These are phyloP conservation scores for Syzygium grande DNA, from an alignment of 345 rosid species.

Conservation along the genomic window DNA sequence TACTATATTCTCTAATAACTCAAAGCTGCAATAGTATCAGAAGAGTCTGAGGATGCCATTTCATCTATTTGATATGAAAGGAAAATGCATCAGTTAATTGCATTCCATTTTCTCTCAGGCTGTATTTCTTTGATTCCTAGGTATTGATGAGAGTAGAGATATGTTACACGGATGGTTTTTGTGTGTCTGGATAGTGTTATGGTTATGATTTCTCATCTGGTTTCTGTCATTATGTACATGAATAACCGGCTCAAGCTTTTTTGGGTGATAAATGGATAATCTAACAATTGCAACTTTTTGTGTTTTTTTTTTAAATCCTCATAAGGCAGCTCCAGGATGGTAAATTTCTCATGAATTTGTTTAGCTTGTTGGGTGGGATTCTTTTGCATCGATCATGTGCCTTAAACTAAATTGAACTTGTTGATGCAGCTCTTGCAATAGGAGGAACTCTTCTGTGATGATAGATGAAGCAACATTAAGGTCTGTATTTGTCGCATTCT, in stretches of 20 bases:
- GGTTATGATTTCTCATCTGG: neutral
- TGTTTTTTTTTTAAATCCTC: neutral
- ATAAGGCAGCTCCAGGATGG: neutral
- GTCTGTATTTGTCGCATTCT: slow-evolving; percentile 19
- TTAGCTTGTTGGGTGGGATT: neutral
- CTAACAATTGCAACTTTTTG: neutral
- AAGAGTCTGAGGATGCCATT: neutral
- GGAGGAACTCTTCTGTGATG: slow-evolving; percentile 21
- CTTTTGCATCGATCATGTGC: neutral
- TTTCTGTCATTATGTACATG: neutral
- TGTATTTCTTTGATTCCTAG: neutral
- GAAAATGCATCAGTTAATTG: neutral
- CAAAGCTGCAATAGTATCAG: neutral
- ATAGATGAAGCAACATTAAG: slow-evolving; percentile 31
- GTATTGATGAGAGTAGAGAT: neutral
- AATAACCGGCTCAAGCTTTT: neutral
- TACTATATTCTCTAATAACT: neutral
- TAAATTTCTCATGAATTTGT: neutral
- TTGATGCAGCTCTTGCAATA: slow-evolving; percentile 38
- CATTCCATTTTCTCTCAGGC: neutral
- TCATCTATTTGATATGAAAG: neutral
- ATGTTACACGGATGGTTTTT: neutral
- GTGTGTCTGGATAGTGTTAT: neutral
- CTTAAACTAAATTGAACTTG: neutral
- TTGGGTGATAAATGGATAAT: neutral